Evolutionary conservation across 139 green algal genomes (phyloP), one percentile per base, ranked within the genome.

Genomic region (Chlamydomonas applanata): DNA sequence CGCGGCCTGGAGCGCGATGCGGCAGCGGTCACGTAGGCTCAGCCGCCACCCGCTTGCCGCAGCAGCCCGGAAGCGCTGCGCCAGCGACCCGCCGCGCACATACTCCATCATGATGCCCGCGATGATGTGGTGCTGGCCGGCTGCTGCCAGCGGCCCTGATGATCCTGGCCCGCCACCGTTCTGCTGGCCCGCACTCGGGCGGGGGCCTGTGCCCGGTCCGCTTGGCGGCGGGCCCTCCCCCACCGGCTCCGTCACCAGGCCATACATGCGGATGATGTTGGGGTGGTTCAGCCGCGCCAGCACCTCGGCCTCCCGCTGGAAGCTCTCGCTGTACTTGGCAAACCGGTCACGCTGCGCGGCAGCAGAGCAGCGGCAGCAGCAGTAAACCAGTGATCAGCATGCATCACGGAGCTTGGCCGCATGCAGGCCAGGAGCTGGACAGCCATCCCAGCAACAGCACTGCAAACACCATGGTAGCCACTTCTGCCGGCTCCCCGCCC

Each of bases 221-320:
- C 2, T 62, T 3, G 25, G 40, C 24, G 66, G 66, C 36, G 45
- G 40, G 13, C 11, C 9, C 19, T 16, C 22, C 7, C 9, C 32
- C 7, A 25, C 54, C 2, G 74, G 69, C 69, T 86, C 81, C 33
- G 89, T 89, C 2, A 97, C 92, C 64, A 96, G 87, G 22, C 93
- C 93, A 72, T 93, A 97, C 77, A 97, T 94, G 75, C 90, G 90
- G 74, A 97, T 91, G 65, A 97, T 92, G 79, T 97, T 97, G 71
- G 93, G 93, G 80, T 97, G 93, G 80, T 97, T 96, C 24, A 97
- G 83, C 54, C 82, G 78, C 0, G 81, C 82, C 68, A 97, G 86
- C 77, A 94, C 84, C 53, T 93, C 85, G 45, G 93, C 93, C 90
- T 90, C 85, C 11, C 86, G 80, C 84, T 89, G 92, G 84, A 97